phyloP scores from a whole-genome alignment of 2,329 filamentous ascomycete species.

The Bipolaris sorokiniana region DNA sequence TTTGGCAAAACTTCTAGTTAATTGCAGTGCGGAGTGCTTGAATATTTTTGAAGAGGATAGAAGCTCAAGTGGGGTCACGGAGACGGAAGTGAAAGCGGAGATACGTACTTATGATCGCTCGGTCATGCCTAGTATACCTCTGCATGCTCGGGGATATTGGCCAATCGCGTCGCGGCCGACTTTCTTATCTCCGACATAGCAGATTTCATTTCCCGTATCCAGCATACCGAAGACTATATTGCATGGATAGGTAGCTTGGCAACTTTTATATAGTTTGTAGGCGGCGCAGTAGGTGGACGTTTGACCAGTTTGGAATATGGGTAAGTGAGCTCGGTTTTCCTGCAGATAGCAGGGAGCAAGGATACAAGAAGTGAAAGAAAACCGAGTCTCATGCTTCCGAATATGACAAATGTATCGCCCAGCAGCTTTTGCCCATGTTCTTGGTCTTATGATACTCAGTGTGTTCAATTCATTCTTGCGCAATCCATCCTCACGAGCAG shows the following conservation, averaged over 20 bases:
- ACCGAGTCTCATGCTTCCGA: conserved; percentile 52
- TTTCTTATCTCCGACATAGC: conserved; percentile 10
- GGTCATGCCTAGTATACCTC: not conserved
- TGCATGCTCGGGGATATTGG: not conserved
- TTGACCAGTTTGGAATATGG: conserved; percentile 58
- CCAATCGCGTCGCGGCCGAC: conserved; percentile 1
- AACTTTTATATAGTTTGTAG: conserved; percentile 55
- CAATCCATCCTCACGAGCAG: conserved; percentile 58
- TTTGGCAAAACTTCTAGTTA: not conserved
- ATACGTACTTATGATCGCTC: not conserved
- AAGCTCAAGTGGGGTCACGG: not conserved
- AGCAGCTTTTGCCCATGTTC: conserved; percentile 59
- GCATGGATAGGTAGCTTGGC: conserved; percentile 54
- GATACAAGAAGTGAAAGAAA: not conserved
- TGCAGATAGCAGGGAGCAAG: conserved; percentile 21
- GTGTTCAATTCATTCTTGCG: conserved; percentile 59
- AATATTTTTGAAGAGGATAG: not conserved
- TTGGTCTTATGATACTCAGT: conserved; percentile 65
- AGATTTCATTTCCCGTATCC: conserved; percentile 16
- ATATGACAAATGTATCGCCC: conserved; percentile 54
- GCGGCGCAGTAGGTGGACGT: conserved; percentile 66
- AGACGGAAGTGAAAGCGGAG: not conserved
- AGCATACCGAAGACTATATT: conserved; percentile 39
- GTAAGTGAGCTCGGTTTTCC: conserved; percentile 28
- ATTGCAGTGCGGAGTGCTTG: not conserved